Conservation (phyloP, 495 filamentous ascomycete genomes). For the Aspergillus taichungensis region DNA sequence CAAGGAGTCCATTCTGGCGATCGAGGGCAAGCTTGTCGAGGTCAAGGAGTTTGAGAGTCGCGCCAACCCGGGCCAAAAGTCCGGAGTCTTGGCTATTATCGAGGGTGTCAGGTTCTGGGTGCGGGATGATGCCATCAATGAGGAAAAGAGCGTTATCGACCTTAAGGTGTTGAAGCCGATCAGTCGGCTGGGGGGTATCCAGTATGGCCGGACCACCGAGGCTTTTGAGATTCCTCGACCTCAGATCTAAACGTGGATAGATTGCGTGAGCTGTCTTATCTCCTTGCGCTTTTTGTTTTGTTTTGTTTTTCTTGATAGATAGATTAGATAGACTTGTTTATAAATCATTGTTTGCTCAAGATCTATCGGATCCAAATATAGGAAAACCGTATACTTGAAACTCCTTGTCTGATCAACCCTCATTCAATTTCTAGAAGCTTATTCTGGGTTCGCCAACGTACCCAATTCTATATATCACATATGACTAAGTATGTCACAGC, state of each 20-base stretch:
- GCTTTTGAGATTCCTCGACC: constrained; percentile 72
- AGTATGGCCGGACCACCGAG: constrained; percentile 63
- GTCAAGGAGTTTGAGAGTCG: constrained; percentile 68
- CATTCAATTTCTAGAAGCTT: no score
- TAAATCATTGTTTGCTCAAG: no score
- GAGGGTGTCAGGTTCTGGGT: constrained; percentile 88
- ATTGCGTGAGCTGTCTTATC: no score
- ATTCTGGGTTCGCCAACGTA: no score
- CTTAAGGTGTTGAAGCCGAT: constrained; percentile 64
- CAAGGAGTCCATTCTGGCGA: constrained; percentile 67
- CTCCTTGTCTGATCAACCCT: no score
- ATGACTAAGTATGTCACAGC: no score
- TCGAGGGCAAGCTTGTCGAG: constrained; percentile 72
- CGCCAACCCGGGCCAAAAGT: constrained; percentile 58
- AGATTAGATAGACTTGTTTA: no score
- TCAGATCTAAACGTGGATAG: constrained; percentile 12
- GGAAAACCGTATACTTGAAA: no score
- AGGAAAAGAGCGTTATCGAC: constrained; percentile 63
- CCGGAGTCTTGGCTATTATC: constrained; percentile 63
- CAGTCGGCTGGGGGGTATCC: constrained; percentile 73
- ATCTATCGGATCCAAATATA: no score
- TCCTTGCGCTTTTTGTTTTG: background rate
- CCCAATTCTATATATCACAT: no score
- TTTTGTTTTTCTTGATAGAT: background rate
- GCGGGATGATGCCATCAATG: constrained; percentile 78